Evolutionary conservation across 306 rosid species (phyloP), one percentile per base, ranked within the genome.

Genomic region (Malus orientalis): DNA sequence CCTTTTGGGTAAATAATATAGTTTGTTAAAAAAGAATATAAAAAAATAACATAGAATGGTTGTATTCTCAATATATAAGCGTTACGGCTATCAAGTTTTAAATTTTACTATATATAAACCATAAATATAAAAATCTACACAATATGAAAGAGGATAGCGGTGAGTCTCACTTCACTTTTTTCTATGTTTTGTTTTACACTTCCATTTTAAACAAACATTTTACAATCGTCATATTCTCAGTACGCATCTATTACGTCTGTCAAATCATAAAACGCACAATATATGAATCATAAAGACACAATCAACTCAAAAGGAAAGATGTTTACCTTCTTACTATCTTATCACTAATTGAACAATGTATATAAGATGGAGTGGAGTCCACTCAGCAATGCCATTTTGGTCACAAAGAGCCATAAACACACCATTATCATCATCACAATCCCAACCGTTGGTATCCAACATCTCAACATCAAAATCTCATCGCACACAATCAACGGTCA

Each of bases 261-360:
- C 4, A 4, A 1, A 9, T 4, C 14, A 0, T 13, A 14, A 38
- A 14, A 4, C 0, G 0, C 2, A 14, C 0, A 3, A 11, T 58
- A 40, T 59, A 8, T 1, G 0, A 4, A 25, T 12, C 20, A 25
- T 73, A 73, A 59, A 59, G 60, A 42, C 27, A 63, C 0, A 15
- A 16, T 63, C 3, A 63, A 0, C 9, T 6, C 23, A 16, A 30
- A 25, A 16, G 4, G 1, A 3, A 23, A 63, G 36, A 32, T 30
- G 23, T 14, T 27, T 64, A 64, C 4, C 42, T 64, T 16, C 12
- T 29, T 4, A 30, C 36, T 0, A 18, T 25, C 38, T 27, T 1
- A 27, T 27, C 20, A 61, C 25, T 18, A 8, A 33, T 64, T 64
- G 23, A 32, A 30, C n/a, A 8, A 11, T 32, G 14, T 51, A 16